Base-by-base conservation (phyloP, 768 basidiomycete genomes). In the Tephrocybe sp. region DNA sequence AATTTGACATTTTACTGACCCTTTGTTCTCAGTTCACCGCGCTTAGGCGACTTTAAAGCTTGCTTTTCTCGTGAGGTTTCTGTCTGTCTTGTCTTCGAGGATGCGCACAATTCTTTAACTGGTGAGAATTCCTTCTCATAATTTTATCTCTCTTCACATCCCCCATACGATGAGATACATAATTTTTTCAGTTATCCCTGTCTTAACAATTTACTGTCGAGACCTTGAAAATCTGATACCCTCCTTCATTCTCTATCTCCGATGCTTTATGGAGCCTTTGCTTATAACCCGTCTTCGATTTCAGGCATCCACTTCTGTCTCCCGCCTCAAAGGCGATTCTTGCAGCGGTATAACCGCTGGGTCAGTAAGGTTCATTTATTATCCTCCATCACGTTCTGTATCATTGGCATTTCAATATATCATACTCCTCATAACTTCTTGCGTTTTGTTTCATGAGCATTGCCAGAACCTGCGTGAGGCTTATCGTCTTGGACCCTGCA, bases 171-270 rank as follows among this genome's bases (percentile, higher is more conserved):
- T 65, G 62, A 65, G 57, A 64, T 56, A 47, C 38, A 59, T 56
- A 60, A 50, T 58, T 59, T 59, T 63, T 66, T 64, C 62, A 66
- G 65, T 66, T 66, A 65, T 65, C 64, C 65, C 65, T 66, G 64
- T 64, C 65, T 66, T 62, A 66, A 55, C 53, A 54, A 47, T 48
- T 19, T 44, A 36, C 28, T 66, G 65, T 65, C 65, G 65, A 66
- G 58, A 61, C 38, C 35, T 56, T 60, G 59, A 64, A 64, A 62
- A 61, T 64, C 64, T 66, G 72, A 73, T 60, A 40, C 40, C 50
- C 52, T 49, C 44, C 43, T 49, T 47, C 34, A 37, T 41, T 44
- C 49, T 15, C 19, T 36, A n/a, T 16, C 6, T 11, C 8, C 8
- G 3, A 41, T n/a, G n/a, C 18, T 21, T 36, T 16, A 12, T 11